Evolutionary conservation across 495 filamentous ascomycete genomes (phyloP).

Genomic region (Usnea hakonensis): DNA sequence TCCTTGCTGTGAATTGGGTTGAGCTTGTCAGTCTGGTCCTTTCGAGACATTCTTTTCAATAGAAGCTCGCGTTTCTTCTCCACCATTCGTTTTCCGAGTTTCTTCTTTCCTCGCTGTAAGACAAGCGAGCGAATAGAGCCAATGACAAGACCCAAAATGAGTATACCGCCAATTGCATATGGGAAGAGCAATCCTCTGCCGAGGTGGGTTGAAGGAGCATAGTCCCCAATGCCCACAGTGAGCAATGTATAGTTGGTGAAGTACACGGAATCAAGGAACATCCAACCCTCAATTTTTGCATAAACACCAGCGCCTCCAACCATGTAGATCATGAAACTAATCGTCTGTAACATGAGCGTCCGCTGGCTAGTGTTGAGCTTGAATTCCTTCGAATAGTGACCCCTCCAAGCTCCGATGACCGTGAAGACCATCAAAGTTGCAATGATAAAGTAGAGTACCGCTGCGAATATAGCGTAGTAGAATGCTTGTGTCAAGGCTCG

Average conservation of each 20-base stretch:
- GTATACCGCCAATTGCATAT: conserved; percentile 71
- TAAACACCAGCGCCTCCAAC: conserved; percentile 67
- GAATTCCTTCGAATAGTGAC: conserved; percentile 63
- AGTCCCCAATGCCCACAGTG: conserved; percentile 74
- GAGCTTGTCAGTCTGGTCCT: conserved; percentile 42
- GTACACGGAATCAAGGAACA: conserved; percentile 70
- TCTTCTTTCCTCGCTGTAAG: conserved; percentile 65
- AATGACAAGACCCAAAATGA: conserved; percentile 76
- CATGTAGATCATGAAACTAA: conserved; percentile 67
- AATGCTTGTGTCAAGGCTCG: conserved; percentile 61
- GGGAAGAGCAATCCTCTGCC: conserved; percentile 68
- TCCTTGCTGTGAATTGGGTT: conserved; percentile 37
- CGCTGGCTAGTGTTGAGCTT: conserved; percentile 65
- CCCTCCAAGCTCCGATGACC: conserved; percentile 53
- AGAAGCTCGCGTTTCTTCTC: conserved; percentile 58
- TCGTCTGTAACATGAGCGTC: conserved; percentile 84
- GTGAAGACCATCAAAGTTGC: conserved; percentile 63
- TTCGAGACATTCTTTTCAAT: conserved; percentile 44
- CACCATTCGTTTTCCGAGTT: conserved; percentile 58
- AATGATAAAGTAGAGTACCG: conserved; percentile 67
- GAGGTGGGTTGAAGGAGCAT: conserved; percentile 50
- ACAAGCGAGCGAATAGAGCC: conserved; percentile 75
- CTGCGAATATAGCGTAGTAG: conserved; percentile 74
- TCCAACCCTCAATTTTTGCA: conserved; percentile 65
- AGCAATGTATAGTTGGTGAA: conserved; percentile 80